Percentiles rank a stretch among this genome's conserved stretches.
These are phyloP conservation scores for Corymbia citriodora DNA, from an alignment of 441 rosid genomes.

Conservation along the genomic window DNA sequence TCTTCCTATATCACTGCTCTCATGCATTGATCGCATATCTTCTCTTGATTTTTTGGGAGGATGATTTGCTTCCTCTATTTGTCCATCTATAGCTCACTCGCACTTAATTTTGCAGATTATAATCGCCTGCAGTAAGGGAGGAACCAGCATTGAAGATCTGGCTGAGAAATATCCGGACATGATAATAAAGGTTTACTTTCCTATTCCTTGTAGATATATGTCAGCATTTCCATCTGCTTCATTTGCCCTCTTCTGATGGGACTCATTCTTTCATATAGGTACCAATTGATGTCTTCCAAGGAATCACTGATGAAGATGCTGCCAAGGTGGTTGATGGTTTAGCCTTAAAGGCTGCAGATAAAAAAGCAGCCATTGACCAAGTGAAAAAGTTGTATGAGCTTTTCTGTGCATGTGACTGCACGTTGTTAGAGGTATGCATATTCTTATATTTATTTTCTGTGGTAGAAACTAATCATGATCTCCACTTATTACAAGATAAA, in stretches of 20 bases:
- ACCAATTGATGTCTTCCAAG: slow-evolving; percentile 85
- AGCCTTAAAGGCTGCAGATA: slow-evolving; percentile 78
- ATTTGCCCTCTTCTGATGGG: neutral
- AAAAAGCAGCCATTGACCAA: slow-evolving; percentile 83
- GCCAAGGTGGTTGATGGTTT: slow-evolving; percentile 95
- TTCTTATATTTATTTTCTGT: neutral
- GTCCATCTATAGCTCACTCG: neutral
- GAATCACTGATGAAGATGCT: slow-evolving; percentile 97
- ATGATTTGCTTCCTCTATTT: neutral
- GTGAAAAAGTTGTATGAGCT: slow-evolving; percentile 93
- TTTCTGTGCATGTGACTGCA: slow-evolving; percentile 79
- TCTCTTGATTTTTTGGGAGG: neutral
- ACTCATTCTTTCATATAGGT: slow-evolving; percentile 41
- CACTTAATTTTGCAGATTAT: slow-evolving; percentile 51
- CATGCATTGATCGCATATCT: neutral
- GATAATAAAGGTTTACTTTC: slow-evolving; percentile 69
- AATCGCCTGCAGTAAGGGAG: slow-evolving; percentile 92
- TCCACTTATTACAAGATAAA: neutral
- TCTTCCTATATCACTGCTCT: neutral
- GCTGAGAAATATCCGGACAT: slow-evolving; percentile 96
- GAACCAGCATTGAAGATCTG: slow-evolving; percentile 99
- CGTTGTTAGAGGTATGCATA: slow-evolving; percentile 83
- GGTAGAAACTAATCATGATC: neutral
- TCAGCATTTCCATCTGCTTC: neutral
- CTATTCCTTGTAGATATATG: neutral